These are phyloP conservation scores for Mesembryanthemum crystallinum DNA, from an alignment of 148 eudicot genomes.

Conservation along the genomic window DNA sequence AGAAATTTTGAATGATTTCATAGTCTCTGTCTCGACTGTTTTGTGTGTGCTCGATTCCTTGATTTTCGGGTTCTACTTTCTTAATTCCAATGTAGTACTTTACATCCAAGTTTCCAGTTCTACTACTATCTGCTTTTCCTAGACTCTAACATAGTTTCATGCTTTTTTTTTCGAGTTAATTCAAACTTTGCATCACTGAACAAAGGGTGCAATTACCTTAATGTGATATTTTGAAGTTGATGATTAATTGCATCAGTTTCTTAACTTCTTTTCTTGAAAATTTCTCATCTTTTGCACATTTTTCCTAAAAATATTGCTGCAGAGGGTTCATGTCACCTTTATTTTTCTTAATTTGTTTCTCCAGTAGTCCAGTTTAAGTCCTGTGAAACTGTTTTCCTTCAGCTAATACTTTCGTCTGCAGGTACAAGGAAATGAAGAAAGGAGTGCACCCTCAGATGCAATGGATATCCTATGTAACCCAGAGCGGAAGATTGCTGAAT, in stretches of 20 bases:
- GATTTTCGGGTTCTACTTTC: background rate
- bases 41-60: background rate
- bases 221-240: background rate
- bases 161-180: background rate
- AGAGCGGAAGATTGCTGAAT: constrained; percentile 57
- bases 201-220: background rate
- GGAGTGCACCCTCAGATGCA: constrained; percentile 78
- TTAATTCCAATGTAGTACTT: background rate
- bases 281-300: background rate
- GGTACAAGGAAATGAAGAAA: constrained; percentile 51
- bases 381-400: background rate
- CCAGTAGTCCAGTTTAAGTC: background rate
- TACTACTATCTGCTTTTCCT: background rate
- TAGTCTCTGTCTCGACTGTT: background rate
- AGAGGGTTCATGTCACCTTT: no score
- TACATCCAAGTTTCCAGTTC: background rate
- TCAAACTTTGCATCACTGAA: background rate
- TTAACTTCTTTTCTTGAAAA: background rate
- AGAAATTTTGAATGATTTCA: no score
- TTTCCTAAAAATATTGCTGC: background rate
- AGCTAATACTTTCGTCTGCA: background rate
- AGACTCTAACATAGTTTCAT: background rate
- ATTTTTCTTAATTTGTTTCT: background rate
- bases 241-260: background rate
- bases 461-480: constrained; percentile 70